phyloP scores from a whole-genome alignment of 805 yeast species.

The Barnettozyma vustinii region DNA sequence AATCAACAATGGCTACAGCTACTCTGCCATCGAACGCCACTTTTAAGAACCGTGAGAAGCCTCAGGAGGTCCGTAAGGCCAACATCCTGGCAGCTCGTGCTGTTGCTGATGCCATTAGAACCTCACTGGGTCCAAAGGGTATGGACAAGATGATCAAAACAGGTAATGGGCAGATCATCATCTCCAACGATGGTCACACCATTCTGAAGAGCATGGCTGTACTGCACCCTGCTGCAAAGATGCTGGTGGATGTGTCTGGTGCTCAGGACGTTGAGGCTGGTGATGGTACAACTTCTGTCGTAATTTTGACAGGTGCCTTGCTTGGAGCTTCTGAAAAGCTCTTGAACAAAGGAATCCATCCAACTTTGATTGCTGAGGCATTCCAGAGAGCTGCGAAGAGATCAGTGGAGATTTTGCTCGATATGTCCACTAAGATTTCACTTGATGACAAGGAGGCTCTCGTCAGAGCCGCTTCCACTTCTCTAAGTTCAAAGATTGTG shows the following conservation, averaged over 20 bases:
- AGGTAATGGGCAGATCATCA: conserved; percentile 85
- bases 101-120: conserved; percentile 93
- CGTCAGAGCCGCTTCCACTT: conserved; percentile 89
- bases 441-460: conserved; percentile 76
- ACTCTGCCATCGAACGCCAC: conserved; percentile 68
- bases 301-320: conserved; percentile 89
- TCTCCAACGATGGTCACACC: conserved; percentile 98
- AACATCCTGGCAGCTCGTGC: conserved; percentile 99
- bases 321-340: conserved; percentile 93
- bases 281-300: conserved; percentile 98
- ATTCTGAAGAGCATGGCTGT: conserved; percentile 97
- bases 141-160: conserved; percentile 99
- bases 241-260: conserved; percentile 95
- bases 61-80: conserved; percentile 94
- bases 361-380: conserved; percentile 93
- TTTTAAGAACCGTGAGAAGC: conserved; percentile 93
- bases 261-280: conserved; percentile 99
- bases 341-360: conserved; percentile 88
- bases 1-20: conserved; percentile 13
- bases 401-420: conserved; percentile 74
- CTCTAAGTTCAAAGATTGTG: conserved; percentile 91
- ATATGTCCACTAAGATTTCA: conserved; percentile 80
- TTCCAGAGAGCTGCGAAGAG: conserved; percentile 82
- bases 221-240: conserved; percentile 96
- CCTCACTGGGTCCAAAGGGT: conserved; percentile 96